Evolutionary conservation across 169 alveolate species (phyloP).

Genomic region (Plasmodium inui): DNA sequence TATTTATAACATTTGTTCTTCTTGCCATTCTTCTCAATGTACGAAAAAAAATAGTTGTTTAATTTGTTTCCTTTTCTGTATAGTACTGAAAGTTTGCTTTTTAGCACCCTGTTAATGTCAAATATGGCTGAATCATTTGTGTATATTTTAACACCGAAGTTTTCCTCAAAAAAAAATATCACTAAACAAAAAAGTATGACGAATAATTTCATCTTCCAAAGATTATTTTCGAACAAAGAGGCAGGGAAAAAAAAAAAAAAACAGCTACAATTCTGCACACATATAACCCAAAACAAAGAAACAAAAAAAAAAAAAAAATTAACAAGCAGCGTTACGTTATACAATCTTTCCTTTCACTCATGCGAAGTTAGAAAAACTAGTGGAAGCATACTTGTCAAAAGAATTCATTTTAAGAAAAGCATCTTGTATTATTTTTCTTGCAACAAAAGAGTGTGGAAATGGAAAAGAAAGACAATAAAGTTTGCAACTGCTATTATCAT

Average conservation of each 20-base stretch:
- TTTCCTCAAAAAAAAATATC: slow-evolving; percentile 63
- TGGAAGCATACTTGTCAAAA: slow-evolving; percentile 3
- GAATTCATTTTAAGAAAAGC: slow-evolving; percentile 39
- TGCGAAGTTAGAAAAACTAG: slow-evolving; percentile 1
- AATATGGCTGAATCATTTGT: slow-evolving; percentile 70
- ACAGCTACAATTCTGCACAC: slow-evolving; percentile 1
- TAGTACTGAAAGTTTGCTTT: slow-evolving; percentile 33
- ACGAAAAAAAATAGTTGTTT: slow-evolving; percentile 73
- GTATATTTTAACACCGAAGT: slow-evolving; percentile 48
- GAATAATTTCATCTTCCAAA: slow-evolving; percentile 57
- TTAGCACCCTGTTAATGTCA: slow-evolving; percentile 52
- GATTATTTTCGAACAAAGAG: slow-evolving; percentile 30
- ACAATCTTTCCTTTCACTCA: background rate
- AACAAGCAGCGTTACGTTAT: background rate
- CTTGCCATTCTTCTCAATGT: slow-evolving; percentile 67
- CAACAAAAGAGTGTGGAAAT: background rate
- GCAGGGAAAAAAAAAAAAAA: slow-evolving; percentile 4
- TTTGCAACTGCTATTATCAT: slow-evolving; percentile 27
- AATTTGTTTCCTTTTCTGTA: slow-evolving; percentile 74
- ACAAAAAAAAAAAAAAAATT: background rate
- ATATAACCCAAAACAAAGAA: background rate
- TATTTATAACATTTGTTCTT: slow-evolving; percentile 63
- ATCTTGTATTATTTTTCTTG: slow-evolving; percentile 45
- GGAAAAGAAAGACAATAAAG: slow-evolving; percentile 1
- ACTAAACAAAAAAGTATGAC: slow-evolving; percentile 46